phyloP scores from a whole-genome alignment of 108 stramenopile genomes.

The Bacterosira constricta region DNA sequence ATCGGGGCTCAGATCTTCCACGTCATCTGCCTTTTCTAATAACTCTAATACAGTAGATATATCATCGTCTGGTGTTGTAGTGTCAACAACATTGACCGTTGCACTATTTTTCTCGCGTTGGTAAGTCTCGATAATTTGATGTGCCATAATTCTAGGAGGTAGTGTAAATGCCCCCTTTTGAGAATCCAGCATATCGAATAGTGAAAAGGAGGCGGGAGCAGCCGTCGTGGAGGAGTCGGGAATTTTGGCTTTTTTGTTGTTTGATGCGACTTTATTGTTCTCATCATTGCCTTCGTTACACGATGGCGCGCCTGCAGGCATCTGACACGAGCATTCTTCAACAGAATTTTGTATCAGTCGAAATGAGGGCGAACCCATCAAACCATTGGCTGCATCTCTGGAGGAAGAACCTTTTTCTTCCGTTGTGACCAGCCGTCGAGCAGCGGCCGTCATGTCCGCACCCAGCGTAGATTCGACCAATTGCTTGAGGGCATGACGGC shows the following conservation, averaged over 20 bases:
- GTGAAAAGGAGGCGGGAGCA: conserved; percentile 43
- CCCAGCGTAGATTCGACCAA: conserved; percentile 34
- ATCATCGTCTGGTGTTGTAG: neutral
- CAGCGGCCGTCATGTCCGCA: conserved; percentile 10
- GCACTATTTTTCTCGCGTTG: neutral
- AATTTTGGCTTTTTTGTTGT: neutral
- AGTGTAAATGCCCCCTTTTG: conserved; percentile 15
- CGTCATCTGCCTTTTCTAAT: conserved; percentile 43
- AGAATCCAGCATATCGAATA: conserved; percentile 51
- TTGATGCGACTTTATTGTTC: neutral
- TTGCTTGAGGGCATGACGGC: conserved; percentile 23
- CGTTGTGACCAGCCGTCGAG: neutral
- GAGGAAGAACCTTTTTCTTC: neutral
- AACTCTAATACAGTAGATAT: conserved; percentile 25
- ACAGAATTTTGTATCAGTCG: conserved; percentile 2
- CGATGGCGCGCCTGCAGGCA: neutral
- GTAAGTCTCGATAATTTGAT: conserved; percentile 29
- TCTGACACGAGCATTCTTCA: neutral
- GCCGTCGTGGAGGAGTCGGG: neutral
- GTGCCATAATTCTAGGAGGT: conserved; percentile 39
- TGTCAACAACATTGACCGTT: neutral
- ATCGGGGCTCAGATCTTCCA: conserved; percentile 50
- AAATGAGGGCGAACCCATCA: conserved; percentile 23
- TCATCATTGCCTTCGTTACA: neutral
- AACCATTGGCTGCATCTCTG: neutral